Conservation (phyloP, 495 filamentous ascomycete genomes). For the Choiromyces venosus region DNA sequence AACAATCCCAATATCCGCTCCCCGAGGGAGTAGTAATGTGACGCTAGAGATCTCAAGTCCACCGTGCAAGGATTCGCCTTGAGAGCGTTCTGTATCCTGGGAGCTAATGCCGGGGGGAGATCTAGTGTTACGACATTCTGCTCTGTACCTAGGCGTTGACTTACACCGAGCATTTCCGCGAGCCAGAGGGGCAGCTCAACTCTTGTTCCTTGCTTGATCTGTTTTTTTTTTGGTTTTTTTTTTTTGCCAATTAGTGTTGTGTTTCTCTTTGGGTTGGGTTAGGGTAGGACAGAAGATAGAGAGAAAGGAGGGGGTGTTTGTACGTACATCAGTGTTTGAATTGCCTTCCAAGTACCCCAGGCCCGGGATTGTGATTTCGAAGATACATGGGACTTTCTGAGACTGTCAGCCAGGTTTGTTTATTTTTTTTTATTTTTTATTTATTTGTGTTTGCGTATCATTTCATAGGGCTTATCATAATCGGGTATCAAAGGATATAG, state of each 20-base stretch:
- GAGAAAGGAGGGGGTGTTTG: not conserved
- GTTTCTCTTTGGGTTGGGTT: not conserved
- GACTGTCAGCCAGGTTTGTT: not conserved
- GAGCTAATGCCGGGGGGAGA: conserved; percentile 68
- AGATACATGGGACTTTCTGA: conserved; percentile 92
- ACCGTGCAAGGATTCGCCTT: conserved; percentile 85
- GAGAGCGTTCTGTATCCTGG: conserved; percentile 79
- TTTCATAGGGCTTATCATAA: not conserved
- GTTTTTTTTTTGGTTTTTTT: conserved; percentile 9
- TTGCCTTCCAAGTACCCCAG: conserved; percentile 82
- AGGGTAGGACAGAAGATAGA: not conserved
- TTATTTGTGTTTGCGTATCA: conserved; percentile 7
- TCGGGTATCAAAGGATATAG: conserved; percentile 11
- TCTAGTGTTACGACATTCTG: conserved; percentile 67
- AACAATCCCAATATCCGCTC: conserved; percentile 82
- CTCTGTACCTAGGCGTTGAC: conserved; percentile 54
- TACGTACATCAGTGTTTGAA: conserved; percentile 54
- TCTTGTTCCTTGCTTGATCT: conserved; percentile 69
- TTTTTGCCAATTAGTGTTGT: not conserved
- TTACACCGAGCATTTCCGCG: conserved; percentile 89
- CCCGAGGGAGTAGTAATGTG: conserved; percentile 80
- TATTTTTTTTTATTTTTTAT: conserved; percentile 3
- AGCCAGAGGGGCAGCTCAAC: conserved; percentile 90
- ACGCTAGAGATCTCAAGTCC: conserved; percentile 71
- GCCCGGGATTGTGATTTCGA: conserved; percentile 78